Evolutionary conservation across 768 basidiomycete species (phyloP), one percentile per base, ranked within the genome.

Genomic region (Termitomyces eurrhizus): DNA sequence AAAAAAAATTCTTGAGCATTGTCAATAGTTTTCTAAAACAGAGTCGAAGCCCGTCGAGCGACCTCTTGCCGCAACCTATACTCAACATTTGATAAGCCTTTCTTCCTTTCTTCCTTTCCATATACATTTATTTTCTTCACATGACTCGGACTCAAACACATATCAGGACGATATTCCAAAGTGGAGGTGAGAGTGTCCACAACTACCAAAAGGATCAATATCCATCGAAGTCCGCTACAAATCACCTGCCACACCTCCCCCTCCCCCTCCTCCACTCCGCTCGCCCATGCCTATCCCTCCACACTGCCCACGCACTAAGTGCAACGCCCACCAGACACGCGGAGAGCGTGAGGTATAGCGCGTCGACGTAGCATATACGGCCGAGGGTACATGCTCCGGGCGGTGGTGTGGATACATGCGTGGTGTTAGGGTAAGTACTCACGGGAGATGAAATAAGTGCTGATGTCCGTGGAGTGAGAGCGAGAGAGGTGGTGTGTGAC

Each of bases 311-410:
- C 0, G 82, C 58, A 59, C 81, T 82, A 49, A 87, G 69, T 24
- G 71, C 62, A 2, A 85, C 71, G 7, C 79, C 77, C 4, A 80
- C 39, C 48, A 76, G 70, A 56, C 83, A 83, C 24, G 80, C 83
- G 0, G 62, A 74, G 13, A 75, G 78, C 1, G 81, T 81, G 63
- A 90, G 66, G 64, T 83, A 75, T 50, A 90, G 67, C 56, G 83
- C 85, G 45, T 76, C 78, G 29, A 81, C 73, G 62, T 90, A 90
- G 65, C 89, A 90, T 32, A 75, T 71, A 52, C 77, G 75, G 1
- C 89, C 89, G 46, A 80, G 69, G 18, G 83, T 68, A 65, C 89
- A 90, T 18, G 49, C 45, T 4, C 12, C 26, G 14, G 53, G 16
- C 2, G 46, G 29, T 26, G n/a, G n/a, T 35, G 39, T 21, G 11